These are phyloP conservation scores for Hyaloperonospora brassicae DNA, from an alignment of 352 stramenopile species.

Conservation along the genomic window DNA sequence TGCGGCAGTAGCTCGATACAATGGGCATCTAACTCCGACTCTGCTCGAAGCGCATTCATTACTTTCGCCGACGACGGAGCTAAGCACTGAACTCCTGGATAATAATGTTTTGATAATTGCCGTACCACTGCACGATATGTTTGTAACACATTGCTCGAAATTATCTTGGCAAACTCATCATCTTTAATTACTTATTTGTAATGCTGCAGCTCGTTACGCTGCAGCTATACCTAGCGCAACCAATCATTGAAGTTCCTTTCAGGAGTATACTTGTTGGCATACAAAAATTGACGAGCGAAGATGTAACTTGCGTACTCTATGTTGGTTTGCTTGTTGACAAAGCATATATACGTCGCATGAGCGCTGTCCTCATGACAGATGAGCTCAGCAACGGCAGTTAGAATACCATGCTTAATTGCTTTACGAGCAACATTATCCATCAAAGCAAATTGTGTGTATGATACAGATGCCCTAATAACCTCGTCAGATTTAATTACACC, in stretches of 20 bases:
- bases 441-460: no score
- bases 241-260: neutral
- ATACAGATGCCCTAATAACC: no score
- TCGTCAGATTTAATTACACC: no score
- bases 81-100: constrained; percentile 2
- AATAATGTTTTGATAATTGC: no score
- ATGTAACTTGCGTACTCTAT: constrained; percentile 13
- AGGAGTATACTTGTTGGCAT: constrained; percentile 3
- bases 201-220: no score
- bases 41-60: constrained; percentile 11
- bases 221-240: no score
- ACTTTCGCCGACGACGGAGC: constrained; percentile 7
- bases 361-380: neutral
- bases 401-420: neutral
- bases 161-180: no score
- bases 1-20: no score
- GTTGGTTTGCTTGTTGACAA: constrained; percentile 10
- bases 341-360: neutral
- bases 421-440: neutral
- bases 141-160: no score
- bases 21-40: constrained; percentile 4
- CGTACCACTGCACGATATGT: no score
- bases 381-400: neutral
- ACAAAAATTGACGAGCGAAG: constrained; percentile 1
- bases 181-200: no score